phyloP scores from a whole-genome alignment of 2,329 filamentous ascomycete genomes.

The Monilinia aucupariae region DNA sequence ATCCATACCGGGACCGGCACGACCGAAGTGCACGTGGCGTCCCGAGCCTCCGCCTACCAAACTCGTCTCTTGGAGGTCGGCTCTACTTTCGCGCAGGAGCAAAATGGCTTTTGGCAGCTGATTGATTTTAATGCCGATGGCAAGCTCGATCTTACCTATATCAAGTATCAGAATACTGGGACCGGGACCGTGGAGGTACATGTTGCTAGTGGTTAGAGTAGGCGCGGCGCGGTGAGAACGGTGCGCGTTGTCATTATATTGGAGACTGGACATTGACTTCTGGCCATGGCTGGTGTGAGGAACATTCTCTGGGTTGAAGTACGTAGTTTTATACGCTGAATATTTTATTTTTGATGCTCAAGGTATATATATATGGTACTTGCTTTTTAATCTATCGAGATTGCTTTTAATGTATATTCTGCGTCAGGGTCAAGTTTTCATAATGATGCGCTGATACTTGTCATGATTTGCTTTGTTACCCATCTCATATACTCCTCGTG shows the following conservation, averaged over 20 bases:
- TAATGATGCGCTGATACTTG: not conserved
- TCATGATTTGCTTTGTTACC: not conserved
- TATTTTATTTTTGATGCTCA: not conserved
- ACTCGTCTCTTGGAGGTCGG: slow-evolving; percentile 7
- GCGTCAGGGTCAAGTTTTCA: not conserved
- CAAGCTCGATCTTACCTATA: slow-evolving; percentile 15
- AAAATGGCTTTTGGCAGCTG: slow-evolving; percentile 11
- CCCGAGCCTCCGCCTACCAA: not conserved
- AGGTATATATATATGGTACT: not conserved
- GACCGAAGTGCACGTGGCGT: slow-evolving; percentile 13
- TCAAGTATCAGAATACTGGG: slow-evolving; percentile 15
- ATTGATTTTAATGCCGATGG: slow-evolving; percentile 16
- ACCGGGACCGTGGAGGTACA: slow-evolving; percentile 14
- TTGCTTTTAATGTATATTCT: not conserved
- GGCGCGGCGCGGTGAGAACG: not conserved
- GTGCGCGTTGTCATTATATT: not conserved
- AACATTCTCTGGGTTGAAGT: not conserved
- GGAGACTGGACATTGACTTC: not conserved
- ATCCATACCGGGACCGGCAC: slow-evolving; percentile 1
- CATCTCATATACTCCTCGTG: not conserved
- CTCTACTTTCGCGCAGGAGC: slow-evolving; percentile 9
- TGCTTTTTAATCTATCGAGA: not conserved
- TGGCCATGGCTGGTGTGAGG: not conserved
- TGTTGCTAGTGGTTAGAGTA: slow-evolving; percentile 14
- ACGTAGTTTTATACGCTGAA: not conserved